Base-by-base conservation (phyloP, 2,329 filamentous ascomycete genomes). In the Arthrobotrys sinensis region DNA sequence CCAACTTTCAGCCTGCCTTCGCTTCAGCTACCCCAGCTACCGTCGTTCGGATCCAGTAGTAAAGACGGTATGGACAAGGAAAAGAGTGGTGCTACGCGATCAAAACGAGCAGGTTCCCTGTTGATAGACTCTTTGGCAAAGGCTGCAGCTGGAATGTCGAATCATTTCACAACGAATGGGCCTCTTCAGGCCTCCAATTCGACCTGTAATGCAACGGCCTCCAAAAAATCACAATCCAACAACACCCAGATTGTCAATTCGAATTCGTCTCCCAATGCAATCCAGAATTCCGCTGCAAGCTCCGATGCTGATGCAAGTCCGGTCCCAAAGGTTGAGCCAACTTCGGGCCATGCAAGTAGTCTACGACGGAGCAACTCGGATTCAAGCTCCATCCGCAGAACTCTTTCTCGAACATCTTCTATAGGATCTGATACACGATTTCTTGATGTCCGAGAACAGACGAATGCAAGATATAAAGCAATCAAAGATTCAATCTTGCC, bases 401-500 rank as follows among this genome's bases (percentile, higher is more conserved):
- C 89, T 3, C 86, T 94, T 1, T 97, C 94, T 0, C 88, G 90
- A 28, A 90, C 92, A 0, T 96, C 94, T 0, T 96, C 93, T 0
- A 87, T 96, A 0, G 94, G 94, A 1, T 93, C 97, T 82, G 93
- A 95, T 81, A 89, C 90, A 45, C 88, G 91, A 52, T 98, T 96
- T 83, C 89, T 92, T 62, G 87, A 96, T 83, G 90, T 97, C 11
- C 89, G 91, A 50, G 92, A 93, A 79, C 93, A 96, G 86, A 91
- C 95, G 80, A 98, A 97, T 82, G 93, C 92, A 81, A 89, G 95
- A 48, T 88, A 96, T 82, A 97, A 97, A 85, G 95, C 95, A 3
- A 92, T 98, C 83, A 92, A 91, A 82, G 94, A 97, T 65, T 81
- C 12, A 66, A 75, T 79, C 40, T 71, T 82, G 8, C 72, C 67